Evolutionary conservation across 2,329 filamentous ascomycete genomes (phyloP).

Genomic region (Aureobasidium melanogenum): DNA sequence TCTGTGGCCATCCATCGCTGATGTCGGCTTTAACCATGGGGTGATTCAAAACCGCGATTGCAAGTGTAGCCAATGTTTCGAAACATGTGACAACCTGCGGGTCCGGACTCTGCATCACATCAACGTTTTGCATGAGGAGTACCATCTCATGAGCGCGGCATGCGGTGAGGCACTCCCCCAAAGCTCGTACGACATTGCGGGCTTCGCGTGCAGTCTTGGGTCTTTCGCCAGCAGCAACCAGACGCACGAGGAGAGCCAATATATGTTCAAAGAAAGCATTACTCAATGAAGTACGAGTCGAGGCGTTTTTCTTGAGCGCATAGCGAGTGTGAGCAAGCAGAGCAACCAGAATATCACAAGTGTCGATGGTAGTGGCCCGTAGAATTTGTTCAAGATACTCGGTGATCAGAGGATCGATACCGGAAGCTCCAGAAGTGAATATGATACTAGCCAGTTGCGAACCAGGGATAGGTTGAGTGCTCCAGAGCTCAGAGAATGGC

Average conservation of each 20-base stretch:
- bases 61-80: conserved; percentile 24
- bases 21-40: conserved; percentile 8
- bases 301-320: neutral
- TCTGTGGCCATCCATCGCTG: neutral
- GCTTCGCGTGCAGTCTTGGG: conserved; percentile 14
- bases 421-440: conserved; percentile 7
- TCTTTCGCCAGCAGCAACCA: conserved; percentile 18
- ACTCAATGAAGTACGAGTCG: conserved; percentile 5
- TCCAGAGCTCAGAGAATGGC: conserved; percentile 11
- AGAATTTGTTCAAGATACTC: conserved; percentile 22
- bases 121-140: conserved; percentile 21
- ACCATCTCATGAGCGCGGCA: conserved; percentile 22
- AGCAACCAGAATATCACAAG: conserved; percentile 22
- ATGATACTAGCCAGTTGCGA: conserved; percentile 4
- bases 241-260: conserved; percentile 22
- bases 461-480: neutral
- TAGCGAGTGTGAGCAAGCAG: conserved; percentile 22
- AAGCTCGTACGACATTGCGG: conserved; percentile 17
- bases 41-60: conserved; percentile 22
- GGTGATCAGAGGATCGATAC: conserved; percentile 21
- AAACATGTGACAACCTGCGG: conserved; percentile 20
- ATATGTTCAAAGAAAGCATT: conserved; percentile 24
- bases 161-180: conserved; percentile 23
- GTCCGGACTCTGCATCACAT: conserved; percentile 20
- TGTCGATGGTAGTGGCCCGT: conserved; percentile 17